Evolutionary conservation across 2,329 filamentous ascomycete genomes (phyloP).

Genomic region (Monilinia laxa): DNA sequence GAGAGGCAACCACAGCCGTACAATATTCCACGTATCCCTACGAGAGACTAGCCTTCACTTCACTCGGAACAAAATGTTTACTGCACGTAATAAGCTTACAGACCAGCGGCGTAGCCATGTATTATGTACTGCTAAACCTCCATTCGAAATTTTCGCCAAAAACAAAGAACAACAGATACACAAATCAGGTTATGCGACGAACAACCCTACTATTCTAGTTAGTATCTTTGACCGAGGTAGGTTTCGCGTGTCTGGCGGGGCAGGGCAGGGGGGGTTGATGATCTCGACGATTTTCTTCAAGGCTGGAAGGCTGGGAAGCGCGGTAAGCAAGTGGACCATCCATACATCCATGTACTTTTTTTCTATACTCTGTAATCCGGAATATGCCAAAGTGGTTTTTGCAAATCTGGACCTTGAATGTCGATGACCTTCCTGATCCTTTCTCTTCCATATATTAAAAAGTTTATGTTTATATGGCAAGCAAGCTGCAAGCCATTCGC

Average conservation of each 20-base stretch:
- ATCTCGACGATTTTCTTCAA: not conserved
- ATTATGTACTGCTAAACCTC: not conserved
- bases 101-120: not conserved
- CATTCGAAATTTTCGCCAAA: not conserved
- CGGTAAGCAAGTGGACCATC: not conserved
- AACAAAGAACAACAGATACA: not conserved
- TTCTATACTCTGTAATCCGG: not conserved
- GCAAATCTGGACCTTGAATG: not conserved
- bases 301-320: not conserved
- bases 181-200: not conserved
- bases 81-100: not conserved
- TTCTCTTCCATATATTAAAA: conserved; percentile 6
- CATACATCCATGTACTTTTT: not conserved
- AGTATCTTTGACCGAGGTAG: conserved; percentile 1
- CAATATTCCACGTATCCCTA: not conserved
- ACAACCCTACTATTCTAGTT: not conserved
- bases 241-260: not conserved
- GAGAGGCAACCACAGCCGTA: too few species aligned
- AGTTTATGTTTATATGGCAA: not conserved
- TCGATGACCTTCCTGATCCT: not conserved
- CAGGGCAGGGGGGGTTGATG: not conserved
- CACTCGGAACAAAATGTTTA: not conserved
- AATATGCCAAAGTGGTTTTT: conserved; percentile 1
- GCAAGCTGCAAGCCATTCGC: conserved; percentile 7
- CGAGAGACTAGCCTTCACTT: not conserved